A percentile compares a stretch with the other conserved stretches of the same genome.
Conservation (phyloP, 2,329 filamentous ascomycete species). For the Triangularia setosa region DNA sequence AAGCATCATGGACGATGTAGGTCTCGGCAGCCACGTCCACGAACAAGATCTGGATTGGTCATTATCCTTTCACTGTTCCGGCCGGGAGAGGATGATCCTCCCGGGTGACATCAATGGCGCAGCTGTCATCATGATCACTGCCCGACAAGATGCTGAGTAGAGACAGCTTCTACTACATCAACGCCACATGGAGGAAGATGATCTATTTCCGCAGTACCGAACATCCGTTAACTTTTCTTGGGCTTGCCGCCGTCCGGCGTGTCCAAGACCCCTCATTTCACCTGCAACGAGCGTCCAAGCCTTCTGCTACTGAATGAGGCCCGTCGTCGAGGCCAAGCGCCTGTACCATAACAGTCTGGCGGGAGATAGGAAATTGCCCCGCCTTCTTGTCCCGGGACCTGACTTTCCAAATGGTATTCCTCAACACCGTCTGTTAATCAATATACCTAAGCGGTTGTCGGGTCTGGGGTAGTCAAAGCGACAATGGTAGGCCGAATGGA, state of each 20-base stretch:
- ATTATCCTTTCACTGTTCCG: not conserved
- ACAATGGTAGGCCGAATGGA: not conserved
- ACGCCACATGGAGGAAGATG: not conserved
- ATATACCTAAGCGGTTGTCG: conserved; percentile 3
- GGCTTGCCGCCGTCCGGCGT: conserved; percentile 14
- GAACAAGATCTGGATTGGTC: not conserved
- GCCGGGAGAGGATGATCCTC: conserved; percentile 2
- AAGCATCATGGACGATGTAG: not conserved
- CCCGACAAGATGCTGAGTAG: not conserved
- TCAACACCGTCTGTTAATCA: conserved; percentile 12
- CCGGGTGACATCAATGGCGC: conserved; percentile 2
- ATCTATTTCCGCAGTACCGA: not conserved
- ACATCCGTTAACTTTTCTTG: conserved; percentile 2
- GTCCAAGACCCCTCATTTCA: conserved; percentile 17
- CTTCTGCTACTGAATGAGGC: conserved; percentile 12
- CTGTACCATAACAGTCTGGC: conserved; percentile 17
- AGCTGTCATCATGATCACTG: not conserved
- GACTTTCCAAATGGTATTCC: not conserved
- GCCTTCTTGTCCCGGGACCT: conserved; percentile 11
- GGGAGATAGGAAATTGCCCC: conserved; percentile 15
- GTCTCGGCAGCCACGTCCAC: not conserved
- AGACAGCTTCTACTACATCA: too few relatives aligned
- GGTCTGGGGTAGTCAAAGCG: not conserved
- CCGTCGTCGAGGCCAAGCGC: conserved; percentile 24
- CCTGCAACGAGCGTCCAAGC: conserved; percentile 12